A percentile compares a stretch with the other conserved stretches of the same genome.
phyloP scores from a whole-genome alignment of 164 flowering plant species.

The grape (Vitis vinifera) region DNA sequence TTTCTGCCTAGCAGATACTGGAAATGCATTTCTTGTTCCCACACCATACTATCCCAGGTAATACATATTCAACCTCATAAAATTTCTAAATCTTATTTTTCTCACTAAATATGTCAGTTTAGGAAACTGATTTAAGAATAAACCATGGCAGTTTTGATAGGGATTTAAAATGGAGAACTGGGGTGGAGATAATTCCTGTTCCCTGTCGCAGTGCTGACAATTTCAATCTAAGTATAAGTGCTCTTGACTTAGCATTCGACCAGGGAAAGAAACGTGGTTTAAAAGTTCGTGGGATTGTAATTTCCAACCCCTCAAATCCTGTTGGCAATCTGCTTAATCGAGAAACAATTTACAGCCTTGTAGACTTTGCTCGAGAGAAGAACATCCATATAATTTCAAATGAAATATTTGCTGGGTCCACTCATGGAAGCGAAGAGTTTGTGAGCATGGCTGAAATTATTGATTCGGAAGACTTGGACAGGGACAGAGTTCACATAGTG shows the following conservation, averaged over 20 bases:
- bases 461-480: slow-evolving; percentile 60
- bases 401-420: slow-evolving; percentile 80
- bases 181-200: slow-evolving; percentile 90
- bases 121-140: slow-evolving; percentile 18
- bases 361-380: slow-evolving; percentile 90
- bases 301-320: slow-evolving; percentile 91
- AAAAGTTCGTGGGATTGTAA: slow-evolving; percentile 76
- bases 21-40: slow-evolving; percentile 97
- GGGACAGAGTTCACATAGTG: slow-evolving; percentile 73
- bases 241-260: slow-evolving; percentile 82
- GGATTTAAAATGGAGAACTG: slow-evolving; percentile 85
- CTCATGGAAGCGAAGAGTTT: slow-evolving; percentile 67
- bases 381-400: slow-evolving; percentile 86
- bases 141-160: slow-evolving; percentile 66
- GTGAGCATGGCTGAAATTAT: slow-evolving; percentile 85
- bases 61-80: slow-evolving; percentile 2
- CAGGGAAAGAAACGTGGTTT: slow-evolving; percentile 90
- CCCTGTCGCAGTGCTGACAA: slow-evolving; percentile 90
- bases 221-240: slow-evolving; percentile 58
- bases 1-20: slow-evolving; percentile 91
- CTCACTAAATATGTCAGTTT: neutral
- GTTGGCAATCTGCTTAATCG: slow-evolving; percentile 64
- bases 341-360: slow-evolving; percentile 57
- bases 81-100: slow-evolving; percentile 5
- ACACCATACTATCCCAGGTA: slow-evolving; percentile 91